Conservation (phyloP, 371 early-diverging fungal species). For the Encephalitozoon intestinalis region DNA sequence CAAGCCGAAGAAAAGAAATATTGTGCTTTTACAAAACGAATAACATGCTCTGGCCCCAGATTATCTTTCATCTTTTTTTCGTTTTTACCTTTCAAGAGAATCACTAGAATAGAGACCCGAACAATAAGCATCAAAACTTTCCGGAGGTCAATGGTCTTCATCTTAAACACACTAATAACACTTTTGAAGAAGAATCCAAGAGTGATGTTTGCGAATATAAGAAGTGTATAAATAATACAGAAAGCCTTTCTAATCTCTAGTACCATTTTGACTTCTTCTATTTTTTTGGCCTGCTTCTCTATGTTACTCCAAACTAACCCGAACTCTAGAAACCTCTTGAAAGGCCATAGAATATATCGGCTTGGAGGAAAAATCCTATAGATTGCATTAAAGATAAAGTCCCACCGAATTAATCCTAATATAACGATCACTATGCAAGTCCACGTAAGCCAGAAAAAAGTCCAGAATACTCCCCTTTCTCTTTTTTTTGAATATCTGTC, state of each 20-base stretch:
- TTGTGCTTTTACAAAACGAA: neutral
- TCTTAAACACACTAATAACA: neutral
- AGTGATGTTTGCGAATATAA: neutral
- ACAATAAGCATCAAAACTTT: neutral
- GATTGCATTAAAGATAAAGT: neutral
- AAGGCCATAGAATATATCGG: neutral
- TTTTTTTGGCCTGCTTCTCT: neutral
- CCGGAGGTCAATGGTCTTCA: neutral
- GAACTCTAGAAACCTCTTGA: neutral
- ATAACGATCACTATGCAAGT: neutral
- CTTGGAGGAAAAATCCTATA: neutral
- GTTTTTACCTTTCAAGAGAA: neutral
- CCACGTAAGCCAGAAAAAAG: neutral
- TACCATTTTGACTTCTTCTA: neutral
- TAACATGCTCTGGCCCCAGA: neutral
- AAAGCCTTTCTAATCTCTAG: neutral
- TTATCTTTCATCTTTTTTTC: neutral
- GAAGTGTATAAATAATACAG: neutral
- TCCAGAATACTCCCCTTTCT: neutral
- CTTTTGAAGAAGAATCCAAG: neutral
- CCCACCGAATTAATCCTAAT: neutral
- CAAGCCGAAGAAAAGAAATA: neutral
- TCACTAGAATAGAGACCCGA: neutral
- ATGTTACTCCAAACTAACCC: too few relatives aligned
- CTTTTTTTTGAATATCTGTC: too few relatives aligned